A percentile compares a stretch with the other conserved stretches of the same genome.
These are phyloP conservation scores for Lichtheimia corymbifera DNA, from an alignment of 371 early-diverging fungal genomes.

Conservation along the genomic window DNA sequence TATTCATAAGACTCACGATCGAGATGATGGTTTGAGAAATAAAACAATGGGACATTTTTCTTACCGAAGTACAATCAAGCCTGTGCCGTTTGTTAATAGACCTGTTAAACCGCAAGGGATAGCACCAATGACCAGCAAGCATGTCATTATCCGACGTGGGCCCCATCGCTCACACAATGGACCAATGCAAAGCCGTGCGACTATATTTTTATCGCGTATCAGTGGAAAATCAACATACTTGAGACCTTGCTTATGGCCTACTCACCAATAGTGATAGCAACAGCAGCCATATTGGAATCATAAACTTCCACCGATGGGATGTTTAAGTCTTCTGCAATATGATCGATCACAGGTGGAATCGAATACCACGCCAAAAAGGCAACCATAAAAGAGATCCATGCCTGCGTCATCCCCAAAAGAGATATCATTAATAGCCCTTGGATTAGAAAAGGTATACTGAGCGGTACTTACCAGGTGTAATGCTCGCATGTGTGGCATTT, in stretches of 20 bases:
- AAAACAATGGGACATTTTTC: background rate
- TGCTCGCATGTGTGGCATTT: slow-evolving; percentile 23
- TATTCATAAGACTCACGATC: background rate
- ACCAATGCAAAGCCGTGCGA: slow-evolving; percentile 42
- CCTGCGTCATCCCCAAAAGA: slow-evolving; percentile 20
- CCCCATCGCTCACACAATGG: slow-evolving; percentile 58
- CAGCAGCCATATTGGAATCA: slow-evolving; percentile 35
- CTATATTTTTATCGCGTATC: background rate
- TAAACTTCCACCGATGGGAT: slow-evolving; percentile 17
- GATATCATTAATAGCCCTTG: background rate
- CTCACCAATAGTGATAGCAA: slow-evolving; percentile 39
- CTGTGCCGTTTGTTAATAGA: slow-evolving; percentile 35
- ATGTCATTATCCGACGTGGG: slow-evolving; percentile 54
- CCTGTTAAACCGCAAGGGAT: slow-evolving; percentile 51
- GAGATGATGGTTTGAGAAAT: background rate
- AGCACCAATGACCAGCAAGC: slow-evolving; percentile 48
- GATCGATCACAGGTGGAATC: slow-evolving; percentile 51
- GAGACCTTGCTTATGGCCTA: too few species aligned
- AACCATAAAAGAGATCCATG: slow-evolving; percentile 34
- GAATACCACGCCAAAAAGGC: slow-evolving; percentile 63
- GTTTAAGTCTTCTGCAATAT: slow-evolving; percentile 22
- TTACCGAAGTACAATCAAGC: slow-evolving; percentile 41
- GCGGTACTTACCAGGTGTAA: slow-evolving; percentile 18
- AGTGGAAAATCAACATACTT: too few species aligned
- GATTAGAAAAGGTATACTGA: background rate